phyloP scores from a whole-genome alignment of 768 basidiomycete genomes.

The Podaxis rugospora region DNA sequence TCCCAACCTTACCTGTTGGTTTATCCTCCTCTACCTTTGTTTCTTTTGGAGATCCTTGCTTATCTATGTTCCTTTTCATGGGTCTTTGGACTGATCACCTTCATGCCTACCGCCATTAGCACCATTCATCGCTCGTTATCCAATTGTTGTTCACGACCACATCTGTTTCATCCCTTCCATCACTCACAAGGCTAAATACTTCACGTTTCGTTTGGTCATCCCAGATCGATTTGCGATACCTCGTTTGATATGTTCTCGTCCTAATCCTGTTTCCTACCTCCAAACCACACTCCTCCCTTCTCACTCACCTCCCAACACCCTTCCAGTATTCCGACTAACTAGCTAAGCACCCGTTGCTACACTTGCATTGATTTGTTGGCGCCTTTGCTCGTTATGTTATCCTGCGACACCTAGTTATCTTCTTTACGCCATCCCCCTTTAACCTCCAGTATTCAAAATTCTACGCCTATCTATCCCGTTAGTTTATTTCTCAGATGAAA shows the following conservation, averaged over 20 bases:
- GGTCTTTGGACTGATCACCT: background rate
- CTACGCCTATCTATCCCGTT: no score
- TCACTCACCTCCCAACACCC: background rate
- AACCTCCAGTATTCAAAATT: background rate
- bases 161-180: background rate
- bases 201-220: background rate
- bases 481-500: background rate
- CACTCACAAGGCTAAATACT: background rate
- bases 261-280: background rate
- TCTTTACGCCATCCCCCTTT: background rate
- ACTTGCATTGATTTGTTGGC: background rate
- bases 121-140: background rate
- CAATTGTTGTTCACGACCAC: background rate
- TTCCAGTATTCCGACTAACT: background rate
- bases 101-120: background rate
- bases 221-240: conserved; percentile 7
- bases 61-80: background rate
- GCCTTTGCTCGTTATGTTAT: background rate
- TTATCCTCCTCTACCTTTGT: background rate
- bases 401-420: background rate
- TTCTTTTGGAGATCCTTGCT: background rate
- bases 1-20: no score
- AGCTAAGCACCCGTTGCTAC: background rate
- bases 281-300: background rate
- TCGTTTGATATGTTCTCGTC: background rate